These are phyloP conservation scores for Balamuthia mandrillaris DNA, from an alignment of 208 protist species.

Conservation along the genomic window DNA sequence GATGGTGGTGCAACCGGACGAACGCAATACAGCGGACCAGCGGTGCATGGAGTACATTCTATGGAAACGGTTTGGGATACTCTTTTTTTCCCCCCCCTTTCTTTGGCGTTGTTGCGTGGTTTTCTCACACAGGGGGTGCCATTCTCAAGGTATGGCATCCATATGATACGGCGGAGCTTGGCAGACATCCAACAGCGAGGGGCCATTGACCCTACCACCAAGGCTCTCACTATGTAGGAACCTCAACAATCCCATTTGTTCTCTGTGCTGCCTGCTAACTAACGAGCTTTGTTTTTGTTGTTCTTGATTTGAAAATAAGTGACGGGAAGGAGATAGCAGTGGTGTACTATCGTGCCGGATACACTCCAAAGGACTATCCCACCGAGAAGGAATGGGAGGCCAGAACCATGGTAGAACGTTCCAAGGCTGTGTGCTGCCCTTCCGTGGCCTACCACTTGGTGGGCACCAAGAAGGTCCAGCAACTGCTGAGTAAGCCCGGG, in stretches of 20 bases:
- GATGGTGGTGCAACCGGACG: constrained; percentile 84
- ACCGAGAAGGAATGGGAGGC: constrained; percentile 76
- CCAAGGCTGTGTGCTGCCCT: constrained; percentile 85
- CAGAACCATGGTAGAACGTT: constrained; percentile 75
- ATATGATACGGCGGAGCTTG: constrained; percentile 80
- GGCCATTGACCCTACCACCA: constrained; percentile 46
- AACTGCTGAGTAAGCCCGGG: constrained; percentile 77
- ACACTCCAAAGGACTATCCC: constrained; percentile 85
- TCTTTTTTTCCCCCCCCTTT: not conserved
- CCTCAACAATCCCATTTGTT: no score
- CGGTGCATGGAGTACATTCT: constrained; percentile 78
- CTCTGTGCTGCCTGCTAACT: not conserved
- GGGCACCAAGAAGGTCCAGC: constrained; percentile 92
- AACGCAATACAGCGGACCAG: constrained; percentile 90
- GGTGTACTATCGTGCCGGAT: constrained; percentile 87
- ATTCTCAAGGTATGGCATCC: constrained; percentile 66
- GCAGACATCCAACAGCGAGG: constrained; percentile 67
- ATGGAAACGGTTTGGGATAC: constrained; percentile 48
- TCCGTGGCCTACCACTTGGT: constrained; percentile 88
- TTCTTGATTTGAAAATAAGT: not conserved
- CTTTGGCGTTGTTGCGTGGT: no score
- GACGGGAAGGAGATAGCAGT: constrained; percentile 75
- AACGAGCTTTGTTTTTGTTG: not conserved
- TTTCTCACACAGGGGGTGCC: not conserved
- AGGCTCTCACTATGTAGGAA: not conserved